Base-by-base conservation (phyloP, 2,329 filamentous ascomycete genomes). In the Plectosphaerella cucumerina region DNA sequence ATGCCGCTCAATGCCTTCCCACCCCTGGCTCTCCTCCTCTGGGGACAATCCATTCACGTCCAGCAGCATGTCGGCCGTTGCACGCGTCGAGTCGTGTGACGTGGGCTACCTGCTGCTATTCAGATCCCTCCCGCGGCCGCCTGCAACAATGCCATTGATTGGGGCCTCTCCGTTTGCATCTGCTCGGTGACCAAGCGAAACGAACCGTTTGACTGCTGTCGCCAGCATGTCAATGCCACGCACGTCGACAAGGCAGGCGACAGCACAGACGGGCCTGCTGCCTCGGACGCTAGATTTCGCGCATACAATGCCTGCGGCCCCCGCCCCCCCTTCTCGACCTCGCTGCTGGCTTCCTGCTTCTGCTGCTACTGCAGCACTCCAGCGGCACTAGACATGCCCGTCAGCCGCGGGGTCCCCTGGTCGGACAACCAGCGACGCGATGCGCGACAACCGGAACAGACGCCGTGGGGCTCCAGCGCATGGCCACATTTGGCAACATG, bases 261-360 rank as follows among this genome's bases (percentile, higher is more conserved):
- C 17, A 42, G 35, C 35, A 18, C n/a, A 18, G 17, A 12, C 39
- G n/a, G n/a, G 39, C 18, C n/a, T 55, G 59, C 56, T 56, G 59
- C 26, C 26, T 58, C 54, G 54, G 51, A 60, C 57, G 50, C 52
- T 47, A 62, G 60, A 60, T 61, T 58, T 55, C 51, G 49, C 56
- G 59, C 56, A 57, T 55, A 48, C 47, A 49, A 54, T 53, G 37
- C 41, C 47, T 31, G 26, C 26, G 26, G 26, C 26, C 26, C 26
- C 26, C 26, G 26, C 8, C 26, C 26, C 26, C 26, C 26, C 26
- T 31, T 31, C 26, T 31, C 26, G 26, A 31, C 26, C 26, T 31
- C 12, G n/a, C n/a, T n/a, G n/a, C n/a, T n/a, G n/a, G n/a, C n/a
- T n/a, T n/a, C n/a, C n/a, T n/a, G n/a, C n/a, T n/a, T n/a, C n/a